Percentiles rank a stretch among this genome's conserved stretches.
Evolutionary conservation across 2,329 filamentous ascomycete species (phyloP).

Genomic region (Fusarium illudens): DNA sequence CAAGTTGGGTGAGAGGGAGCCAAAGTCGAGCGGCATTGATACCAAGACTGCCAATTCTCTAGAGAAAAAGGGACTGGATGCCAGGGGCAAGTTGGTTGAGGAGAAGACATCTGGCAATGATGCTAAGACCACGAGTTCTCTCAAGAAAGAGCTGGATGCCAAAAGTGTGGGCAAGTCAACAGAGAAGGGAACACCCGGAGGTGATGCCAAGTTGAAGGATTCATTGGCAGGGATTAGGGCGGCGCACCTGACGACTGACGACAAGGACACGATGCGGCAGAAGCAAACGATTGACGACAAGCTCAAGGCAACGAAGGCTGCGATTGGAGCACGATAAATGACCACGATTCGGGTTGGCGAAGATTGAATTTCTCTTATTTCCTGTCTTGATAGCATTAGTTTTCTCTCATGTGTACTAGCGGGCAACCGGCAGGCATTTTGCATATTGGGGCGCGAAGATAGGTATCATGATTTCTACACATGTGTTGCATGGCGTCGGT

Average conservation of each 20-base stretch:
- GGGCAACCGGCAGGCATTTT: conserved; percentile 30
- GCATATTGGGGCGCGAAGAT: conserved; percentile 29
- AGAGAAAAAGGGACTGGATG: neutral
- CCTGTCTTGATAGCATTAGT: conserved; percentile 7
- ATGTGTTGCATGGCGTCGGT: neutral
- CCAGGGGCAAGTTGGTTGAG: neutral
- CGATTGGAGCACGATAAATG: conserved; percentile 22
- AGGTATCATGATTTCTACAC: conserved; percentile 7
- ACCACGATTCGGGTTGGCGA: conserved; percentile 22
- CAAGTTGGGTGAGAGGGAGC: neutral
- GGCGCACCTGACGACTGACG: conserved; percentile 25
- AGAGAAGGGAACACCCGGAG: neutral
- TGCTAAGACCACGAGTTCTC: neutral
- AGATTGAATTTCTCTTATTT: conserved; percentile 21
- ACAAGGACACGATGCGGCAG: conserved; percentile 26
- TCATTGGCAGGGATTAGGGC: conserved; percentile 16
- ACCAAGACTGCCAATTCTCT: neutral
- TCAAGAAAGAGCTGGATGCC: neutral
- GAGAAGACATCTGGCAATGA: neutral
- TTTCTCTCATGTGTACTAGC: conserved; percentile 27
- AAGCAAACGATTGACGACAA: conserved; percentile 34
- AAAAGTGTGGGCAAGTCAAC: neutral
- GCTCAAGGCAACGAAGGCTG: conserved; percentile 14
- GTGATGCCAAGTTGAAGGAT: neutral
- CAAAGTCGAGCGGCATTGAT: neutral